Base-by-base conservation (phyloP, 2,329 filamentous ascomycete genomes). In the Paecilomyces formosus region DNA sequence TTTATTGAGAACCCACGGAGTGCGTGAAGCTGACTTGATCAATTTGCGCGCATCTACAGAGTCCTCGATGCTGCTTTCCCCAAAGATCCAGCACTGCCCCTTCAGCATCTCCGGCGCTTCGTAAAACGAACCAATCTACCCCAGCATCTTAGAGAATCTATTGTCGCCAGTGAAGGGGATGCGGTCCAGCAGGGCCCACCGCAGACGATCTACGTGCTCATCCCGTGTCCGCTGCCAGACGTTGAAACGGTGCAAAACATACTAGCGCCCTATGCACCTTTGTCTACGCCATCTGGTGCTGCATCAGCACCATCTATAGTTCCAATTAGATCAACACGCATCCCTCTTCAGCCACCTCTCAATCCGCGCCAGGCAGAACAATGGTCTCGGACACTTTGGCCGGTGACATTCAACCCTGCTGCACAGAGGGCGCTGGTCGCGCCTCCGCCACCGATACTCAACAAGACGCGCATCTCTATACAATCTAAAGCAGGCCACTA, bases 341-440 rank as follows among this genome's bases (percentile, higher is more conserved):
- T 79, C 51, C 76, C 77, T 0, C 65, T 75, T 11, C 68, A 74
- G 31, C 74, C 77, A 1, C 77, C 77, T 3, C 65, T 75, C 53
- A 76, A 68, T 31, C 51, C 63, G 1, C 59, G 63, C n/a, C 75
- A 78, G 66, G 74, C 77, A n/a, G 66, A 74, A 24, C 63, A 65
- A 57, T 79, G 77, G 77, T 70, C 72, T 8, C 68, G 69, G 22
- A 71, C 62, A 12, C 65, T 75, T 51, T 79, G 77, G 77, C 77
- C 77, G 0, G 72, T 76, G 31, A 66, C 69, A 11, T 79, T 70
- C 66, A 79, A 79, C 62, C 74, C 76, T 21, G 74, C 77, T 4
- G 72, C 76, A 7, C 74, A 76, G 8, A 68, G 74, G n/a, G 66
- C 74, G 30, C 71, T 72, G 53, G 67, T 77, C 62, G 74, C 75